Percentiles rank a stretch among this genome's conserved stretches.
Conservation (phyloP, 176 grass and related monocot genomes). For the Cenchrus purpureus region DNA sequence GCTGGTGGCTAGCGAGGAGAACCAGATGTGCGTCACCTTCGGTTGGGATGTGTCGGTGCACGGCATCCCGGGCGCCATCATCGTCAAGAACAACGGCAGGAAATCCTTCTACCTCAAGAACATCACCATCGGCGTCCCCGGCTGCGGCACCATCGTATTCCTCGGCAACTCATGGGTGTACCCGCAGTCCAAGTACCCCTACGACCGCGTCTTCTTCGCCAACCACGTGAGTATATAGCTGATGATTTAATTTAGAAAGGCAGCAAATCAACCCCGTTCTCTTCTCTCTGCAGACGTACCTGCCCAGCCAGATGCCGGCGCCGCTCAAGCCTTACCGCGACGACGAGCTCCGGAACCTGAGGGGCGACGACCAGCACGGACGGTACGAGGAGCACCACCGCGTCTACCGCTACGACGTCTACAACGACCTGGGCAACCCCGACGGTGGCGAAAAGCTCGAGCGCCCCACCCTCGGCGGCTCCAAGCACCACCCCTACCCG, state of each 20-base stretch:
- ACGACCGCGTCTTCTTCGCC: constrained; percentile 35
- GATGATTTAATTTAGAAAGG: no score
- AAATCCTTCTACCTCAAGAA: constrained; percentile 33
- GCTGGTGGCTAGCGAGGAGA: constrained; percentile 32
- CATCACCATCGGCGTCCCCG: constrained; percentile 35
- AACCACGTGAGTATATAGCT: not conserved
- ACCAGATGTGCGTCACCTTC: constrained; percentile 45
- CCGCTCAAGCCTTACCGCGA: constrained; percentile 49
- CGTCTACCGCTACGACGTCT: constrained; percentile 49
- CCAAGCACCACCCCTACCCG: constrained; percentile 36
- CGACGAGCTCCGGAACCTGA: constrained; percentile 44
- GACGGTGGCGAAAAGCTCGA: not conserved
- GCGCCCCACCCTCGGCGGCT: constrained; percentile 50
- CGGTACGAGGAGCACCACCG: constrained; percentile 43
- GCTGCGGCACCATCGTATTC: constrained; percentile 47
- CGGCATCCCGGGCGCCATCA: not conserved
- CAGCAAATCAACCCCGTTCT: no score
- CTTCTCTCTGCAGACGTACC: not conserved
- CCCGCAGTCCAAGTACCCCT: constrained; percentile 39
- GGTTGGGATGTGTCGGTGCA: constrained; percentile 57
- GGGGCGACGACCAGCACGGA: constrained; percentile 30
- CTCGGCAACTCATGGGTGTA: constrained; percentile 70
- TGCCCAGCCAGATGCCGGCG: constrained; percentile 41
- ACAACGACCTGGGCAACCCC: constrained; percentile 54
- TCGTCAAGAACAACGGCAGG: constrained; percentile 59